A percentile compares a stretch with the other conserved stretches of the same genome.
These are phyloP conservation scores for Lentinula lateritia DNA, from an alignment of 768 basidiomycete genomes.

Conservation along the genomic window DNA sequence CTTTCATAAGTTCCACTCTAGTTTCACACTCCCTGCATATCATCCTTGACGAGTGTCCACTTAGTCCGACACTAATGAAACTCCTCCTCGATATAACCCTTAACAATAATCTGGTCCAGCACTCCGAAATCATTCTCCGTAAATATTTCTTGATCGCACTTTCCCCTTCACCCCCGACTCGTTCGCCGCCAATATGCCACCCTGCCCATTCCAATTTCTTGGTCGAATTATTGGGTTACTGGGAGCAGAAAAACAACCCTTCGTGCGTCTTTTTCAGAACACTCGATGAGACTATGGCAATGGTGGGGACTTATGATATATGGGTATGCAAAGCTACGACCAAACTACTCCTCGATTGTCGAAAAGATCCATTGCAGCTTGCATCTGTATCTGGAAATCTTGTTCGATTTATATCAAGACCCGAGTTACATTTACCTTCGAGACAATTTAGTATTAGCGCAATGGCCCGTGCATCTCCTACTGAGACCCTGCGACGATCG, in stretches of 20 bases:
- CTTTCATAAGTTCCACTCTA: slow-evolving; percentile 26
- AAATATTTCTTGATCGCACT: slow-evolving; percentile 35
- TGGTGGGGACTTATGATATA: slow-evolving; percentile 13
- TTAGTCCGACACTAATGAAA: slow-evolving; percentile 42
- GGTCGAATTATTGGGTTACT: slow-evolving; percentile 34
- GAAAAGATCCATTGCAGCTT: slow-evolving; percentile 15
- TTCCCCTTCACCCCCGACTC: slow-evolving; percentile 16
- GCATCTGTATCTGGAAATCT: slow-evolving; percentile 23
- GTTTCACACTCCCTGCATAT: slow-evolving; percentile 48
- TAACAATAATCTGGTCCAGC: slow-evolving; percentile 32
- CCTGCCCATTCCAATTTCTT: slow-evolving; percentile 44
- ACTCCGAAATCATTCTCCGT: slow-evolving; percentile 39
- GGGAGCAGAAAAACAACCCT: slow-evolving; percentile 23
- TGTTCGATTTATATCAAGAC: slow-evolving; percentile 11
- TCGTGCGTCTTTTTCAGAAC: slow-evolving; percentile 25
- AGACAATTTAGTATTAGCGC: background rate
- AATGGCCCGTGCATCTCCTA: background rate
- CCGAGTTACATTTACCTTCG: background rate
- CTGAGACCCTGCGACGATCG: background rate
- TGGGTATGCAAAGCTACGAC: slow-evolving; percentile 41
- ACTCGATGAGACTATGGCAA: slow-evolving; percentile 24
- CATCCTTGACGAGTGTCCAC: slow-evolving; percentile 38
- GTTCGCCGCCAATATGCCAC: slow-evolving; percentile 30
- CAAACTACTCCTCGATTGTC: slow-evolving; percentile 17
- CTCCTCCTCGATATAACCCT: slow-evolving; percentile 48